Conservation (phyloP, 129 eudicot genomes). For the Helianthus tuberosus region DNA sequence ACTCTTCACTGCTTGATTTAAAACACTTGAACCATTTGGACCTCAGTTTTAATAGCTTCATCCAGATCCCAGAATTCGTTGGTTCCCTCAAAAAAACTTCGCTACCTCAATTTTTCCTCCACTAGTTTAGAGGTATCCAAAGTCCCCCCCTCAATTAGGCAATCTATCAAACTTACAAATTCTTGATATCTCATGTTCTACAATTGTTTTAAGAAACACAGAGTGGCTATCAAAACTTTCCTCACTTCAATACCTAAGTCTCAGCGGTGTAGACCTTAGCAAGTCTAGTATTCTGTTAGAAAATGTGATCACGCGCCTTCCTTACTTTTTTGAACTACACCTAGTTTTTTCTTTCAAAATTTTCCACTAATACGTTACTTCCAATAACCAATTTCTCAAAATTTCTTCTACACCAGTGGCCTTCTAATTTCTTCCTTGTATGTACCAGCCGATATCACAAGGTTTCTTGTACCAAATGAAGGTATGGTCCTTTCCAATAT, state of each 20-base stretch:
- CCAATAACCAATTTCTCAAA: conserved; percentile 22
- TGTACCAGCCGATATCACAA: too few relatives aligned
- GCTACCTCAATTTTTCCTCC: conserved; percentile 10
- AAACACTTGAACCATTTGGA: conserved; percentile 28
- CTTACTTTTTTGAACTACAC: conserved; percentile 21
- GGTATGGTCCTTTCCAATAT: too few relatives aligned
- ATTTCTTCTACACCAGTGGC: too few relatives aligned
- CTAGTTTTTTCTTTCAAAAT: conserved; percentile 1
- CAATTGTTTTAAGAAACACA: not conserved
- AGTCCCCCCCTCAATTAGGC: conserved; percentile 21
- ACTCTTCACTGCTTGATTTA: conserved; percentile 28
- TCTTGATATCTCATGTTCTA: conserved; percentile 25
- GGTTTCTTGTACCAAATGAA: too few relatives aligned
- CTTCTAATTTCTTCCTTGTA: too few relatives aligned
- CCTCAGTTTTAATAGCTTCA: conserved; percentile 22
- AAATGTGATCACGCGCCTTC: conserved; percentile 14
- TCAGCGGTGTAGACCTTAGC: conserved; percentile 18
- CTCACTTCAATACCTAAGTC: conserved; percentile 17
- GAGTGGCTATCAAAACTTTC: conserved; percentile 36
- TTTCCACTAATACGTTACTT: not conserved
- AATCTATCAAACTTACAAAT: conserved; percentile 18
- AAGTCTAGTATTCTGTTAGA: conserved; percentile 8
- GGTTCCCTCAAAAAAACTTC: conserved; percentile 27
- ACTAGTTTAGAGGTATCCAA: conserved; percentile 6
- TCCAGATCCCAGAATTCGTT: conserved; percentile 18